Evolutionary conservation across 2,329 filamentous ascomycete species (phyloP), one percentile per base, ranked within the genome.

Genomic region (Dothistroma septosporum): DNA sequence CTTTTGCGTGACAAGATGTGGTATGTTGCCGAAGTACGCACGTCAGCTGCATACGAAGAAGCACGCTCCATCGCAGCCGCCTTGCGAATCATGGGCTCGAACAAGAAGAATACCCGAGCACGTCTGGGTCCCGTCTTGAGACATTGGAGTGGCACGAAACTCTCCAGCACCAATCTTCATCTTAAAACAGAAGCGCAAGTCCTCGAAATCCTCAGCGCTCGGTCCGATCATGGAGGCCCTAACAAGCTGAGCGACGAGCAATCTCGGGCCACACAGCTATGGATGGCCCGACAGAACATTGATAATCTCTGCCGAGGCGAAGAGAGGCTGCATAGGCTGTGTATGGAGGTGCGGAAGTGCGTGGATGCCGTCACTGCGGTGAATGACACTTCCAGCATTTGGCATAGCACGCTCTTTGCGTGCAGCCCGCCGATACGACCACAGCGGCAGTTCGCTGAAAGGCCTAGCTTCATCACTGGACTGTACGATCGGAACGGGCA

Each of bases 211-310:
- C 83, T 97, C 72, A 91, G 92, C 32, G 92, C 92, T 5, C 81
- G 85, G 0, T 87, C 89, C 59, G 90, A 90, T 57, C 90, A 96
- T 68, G 93, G 92, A 12, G 93, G 94, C 0, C 91, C 91, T 0
- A 96, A 95, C 74, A 99, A 99, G 75, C 82, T 99, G 12, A 92
- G 91, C n/a, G 93, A 97, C 72, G 91, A 96, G 58, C 94, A 97
- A 74, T 88, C 92, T 0, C 91, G 95, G 55, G 87, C 92, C 66
- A 96, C 92, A 0, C 79, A 84, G 21, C 85, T 86, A 59, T 99
- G 93, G 91, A 80, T 97, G 57, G 86, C 89, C 53, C 86, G 89
- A 66, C 88, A 87, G 65, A 86, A 87, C 14, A 88, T 97, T 33
- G 91, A 95, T 73, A 96, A 96, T 71, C 93, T 97, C 67, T 99